A percentile compares a stretch with the other conserved stretches of the same genome.
Evolutionary conservation across 768 basidiomycete species (phyloP).

Genomic region (Collybia sp.): DNA sequence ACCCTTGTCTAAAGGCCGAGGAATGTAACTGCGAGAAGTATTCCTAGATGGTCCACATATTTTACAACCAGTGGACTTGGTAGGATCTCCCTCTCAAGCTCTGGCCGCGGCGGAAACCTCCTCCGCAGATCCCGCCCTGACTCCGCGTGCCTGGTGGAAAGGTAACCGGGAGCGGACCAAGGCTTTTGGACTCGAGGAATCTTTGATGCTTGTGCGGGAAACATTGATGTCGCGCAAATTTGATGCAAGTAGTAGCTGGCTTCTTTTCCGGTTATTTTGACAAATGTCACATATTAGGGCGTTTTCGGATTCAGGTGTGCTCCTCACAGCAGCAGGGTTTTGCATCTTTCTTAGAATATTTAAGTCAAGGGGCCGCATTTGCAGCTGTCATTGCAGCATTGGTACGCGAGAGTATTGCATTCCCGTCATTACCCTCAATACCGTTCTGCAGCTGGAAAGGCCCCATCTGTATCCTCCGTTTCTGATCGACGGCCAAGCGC

Average conservation of each 20-base stretch:
- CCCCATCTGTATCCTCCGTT: slow-evolving; percentile 50
- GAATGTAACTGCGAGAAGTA: slow-evolving; percentile 34
- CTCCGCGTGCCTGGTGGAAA: slow-evolving; percentile 72
- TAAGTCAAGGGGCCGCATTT: slow-evolving; percentile 75
- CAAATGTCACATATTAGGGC: slow-evolving; percentile 39
- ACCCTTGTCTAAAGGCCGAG: not conserved
- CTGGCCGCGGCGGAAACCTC: slow-evolving; percentile 35
- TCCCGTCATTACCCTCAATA: not conserved
- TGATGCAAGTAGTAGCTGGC: slow-evolving; percentile 44
- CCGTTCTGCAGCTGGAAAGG: slow-evolving; percentile 29
- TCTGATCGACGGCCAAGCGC: slow-evolving; percentile 55
- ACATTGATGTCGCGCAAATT: slow-evolving; percentile 55
- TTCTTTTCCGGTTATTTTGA: slow-evolving; percentile 2
- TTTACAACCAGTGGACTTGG: slow-evolving; percentile 60
- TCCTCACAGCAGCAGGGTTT: not conserved
- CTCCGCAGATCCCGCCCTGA: slow-evolving; percentile 34
- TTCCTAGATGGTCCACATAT: slow-evolving; percentile 71
- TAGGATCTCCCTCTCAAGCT: slow-evolving; percentile 19
- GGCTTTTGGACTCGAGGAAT: slow-evolving; percentile 52
- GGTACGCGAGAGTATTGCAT: slow-evolving; percentile 34
- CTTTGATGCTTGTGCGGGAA: slow-evolving; percentile 49
- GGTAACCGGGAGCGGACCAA: slow-evolving; percentile 46
- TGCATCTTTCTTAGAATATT: slow-evolving; percentile 1
- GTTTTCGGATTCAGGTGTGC: slow-evolving; percentile 75
- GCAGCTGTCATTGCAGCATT: slow-evolving; percentile 67